These are phyloP conservation scores for Amauroascus verrucosus DNA, from an alignment of 2,329 filamentous ascomycete genomes.

Conservation along the genomic window DNA sequence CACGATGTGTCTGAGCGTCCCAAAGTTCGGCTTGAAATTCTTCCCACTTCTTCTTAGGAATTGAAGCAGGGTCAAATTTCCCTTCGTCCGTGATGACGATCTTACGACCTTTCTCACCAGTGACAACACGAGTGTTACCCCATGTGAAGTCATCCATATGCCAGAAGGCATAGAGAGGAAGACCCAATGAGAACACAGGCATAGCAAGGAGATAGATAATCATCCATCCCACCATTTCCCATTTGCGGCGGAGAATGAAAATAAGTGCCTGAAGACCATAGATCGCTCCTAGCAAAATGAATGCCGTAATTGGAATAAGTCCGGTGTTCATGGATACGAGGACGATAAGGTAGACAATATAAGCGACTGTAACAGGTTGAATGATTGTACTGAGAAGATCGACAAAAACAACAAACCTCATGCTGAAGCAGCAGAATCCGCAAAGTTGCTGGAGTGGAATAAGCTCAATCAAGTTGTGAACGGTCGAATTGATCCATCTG, in stretches of 20 bases:
- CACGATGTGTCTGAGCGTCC: conserved; percentile 79
- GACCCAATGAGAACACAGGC: conserved; percentile 78
- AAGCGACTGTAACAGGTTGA: conserved; percentile 81
- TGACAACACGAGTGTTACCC: conserved; percentile 97
- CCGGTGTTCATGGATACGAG: conserved; percentile 52
- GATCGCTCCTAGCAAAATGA: conserved; percentile 85
- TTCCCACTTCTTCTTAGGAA: conserved; percentile 98
- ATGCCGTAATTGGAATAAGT: conserved; percentile 70
- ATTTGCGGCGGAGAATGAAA: conserved; percentile 91
- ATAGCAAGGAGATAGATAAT: conserved; percentile 85
- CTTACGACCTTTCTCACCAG: conserved; percentile 85
- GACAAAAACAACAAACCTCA: conserved; percentile 95
- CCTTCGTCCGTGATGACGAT: conserved; percentile 91
- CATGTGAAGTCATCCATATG: conserved; percentile 99
- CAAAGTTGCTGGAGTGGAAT: conserved; percentile 89
- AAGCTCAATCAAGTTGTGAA: conserved; percentile 93
- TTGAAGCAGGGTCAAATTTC: conserved; percentile 87
- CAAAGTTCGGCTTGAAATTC: conserved; percentile 97
- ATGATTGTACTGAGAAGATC: conserved; percentile 87
- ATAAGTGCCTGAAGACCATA: conserved; percentile 96
- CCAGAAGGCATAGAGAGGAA: conserved; percentile 96
- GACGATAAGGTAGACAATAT: conserved; percentile 81
- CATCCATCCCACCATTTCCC: conserved; percentile 99
- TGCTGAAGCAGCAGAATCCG: conserved; percentile 99
- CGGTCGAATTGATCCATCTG: conserved; percentile 98